phyloP scores from a whole-genome alignment of 2,329 filamentous ascomycete genomes.

The Macrophomina pseudophaseolina region DNA sequence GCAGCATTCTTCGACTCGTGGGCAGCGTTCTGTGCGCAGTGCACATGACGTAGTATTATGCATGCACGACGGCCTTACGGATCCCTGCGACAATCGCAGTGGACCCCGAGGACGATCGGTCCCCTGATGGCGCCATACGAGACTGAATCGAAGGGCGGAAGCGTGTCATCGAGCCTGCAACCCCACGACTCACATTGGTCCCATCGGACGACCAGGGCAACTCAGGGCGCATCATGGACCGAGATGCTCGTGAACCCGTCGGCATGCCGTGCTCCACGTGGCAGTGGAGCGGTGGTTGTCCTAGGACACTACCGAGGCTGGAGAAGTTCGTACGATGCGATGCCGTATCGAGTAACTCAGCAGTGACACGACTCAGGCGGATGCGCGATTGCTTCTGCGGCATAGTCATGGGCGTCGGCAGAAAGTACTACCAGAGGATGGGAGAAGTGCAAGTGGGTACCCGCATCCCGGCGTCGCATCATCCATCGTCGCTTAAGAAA shows the following conservation, averaged over 20 bases:
- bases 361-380: too few species aligned
- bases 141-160: not conserved
- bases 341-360: too few species aligned
- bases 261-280: constrained; percentile 4
- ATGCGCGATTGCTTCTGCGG: not conserved
- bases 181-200: not conserved
- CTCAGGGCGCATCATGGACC: constrained; percentile 4
- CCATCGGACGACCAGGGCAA: not conserved
- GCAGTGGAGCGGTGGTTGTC: not conserved
- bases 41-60: constrained; percentile 1
- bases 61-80: not conserved
- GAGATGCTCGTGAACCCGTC: not conserved
- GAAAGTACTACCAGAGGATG: too few species aligned
- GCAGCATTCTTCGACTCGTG: not conserved
- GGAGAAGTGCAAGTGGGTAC: too few species aligned
- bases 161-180: not conserved
- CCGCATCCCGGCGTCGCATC: too few species aligned
- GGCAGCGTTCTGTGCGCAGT: not conserved
- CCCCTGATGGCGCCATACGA: not conserved
- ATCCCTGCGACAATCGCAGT: constrained; percentile 14
- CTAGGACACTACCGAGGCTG: too few species aligned
- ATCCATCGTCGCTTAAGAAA: not conserved
- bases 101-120: constrained; percentile 10
- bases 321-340: too few species aligned
- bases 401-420: too few species aligned